Evolutionary conservation across 257 asterid genomes (phyloP), one percentile per base, ranked within the genome.

Genomic region (Lycium ferocissimum): DNA sequence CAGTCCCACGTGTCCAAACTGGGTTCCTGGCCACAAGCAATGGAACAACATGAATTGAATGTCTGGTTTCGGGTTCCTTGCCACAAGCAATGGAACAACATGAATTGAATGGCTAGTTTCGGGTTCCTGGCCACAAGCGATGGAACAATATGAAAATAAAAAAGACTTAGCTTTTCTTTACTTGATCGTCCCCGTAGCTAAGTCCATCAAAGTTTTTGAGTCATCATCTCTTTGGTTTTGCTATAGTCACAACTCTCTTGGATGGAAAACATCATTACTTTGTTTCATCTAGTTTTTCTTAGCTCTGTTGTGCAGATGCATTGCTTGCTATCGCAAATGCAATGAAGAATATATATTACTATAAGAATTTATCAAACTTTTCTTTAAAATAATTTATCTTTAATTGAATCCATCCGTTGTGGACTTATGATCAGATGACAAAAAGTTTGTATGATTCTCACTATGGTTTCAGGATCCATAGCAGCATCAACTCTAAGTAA

Each of bases 401-500:
- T 47, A 43, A 71, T 71, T 26, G 33, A 12, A 20, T 66, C 73
- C 12, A 26, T 26, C 33, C 1, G 33, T 26, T 26, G 33, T 26
- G 33, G 33, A 26, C 33, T 26, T 0, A 26, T 26, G 33, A 80
- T 80, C 84, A 81, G 13, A 81, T n/a, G 49, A 83, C n/a, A 72
- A 3, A 3, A 83, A 86, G 87, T 87, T 86, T 61, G 90, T 80
- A 95, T 89, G 3, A 22, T 81, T 80, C 76, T 84, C 38, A 96
- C 85, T 84, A 94, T 94, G 69, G 85, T 61, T 6, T 76, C 89
- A 81, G 98, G 97, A 62, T 89, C 90, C 37, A 79, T 37, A 9
- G 98, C 90, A 73, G 95, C 98, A 89, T 95, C 98, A 40, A 95
- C 94, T 90, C 86, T 88, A 47, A 87, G 56, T 76, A 96, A 26